phyloP scores from a whole-genome alignment of 2,329 filamentous ascomycete species.

The Aspergillus eucalypticola region DNA sequence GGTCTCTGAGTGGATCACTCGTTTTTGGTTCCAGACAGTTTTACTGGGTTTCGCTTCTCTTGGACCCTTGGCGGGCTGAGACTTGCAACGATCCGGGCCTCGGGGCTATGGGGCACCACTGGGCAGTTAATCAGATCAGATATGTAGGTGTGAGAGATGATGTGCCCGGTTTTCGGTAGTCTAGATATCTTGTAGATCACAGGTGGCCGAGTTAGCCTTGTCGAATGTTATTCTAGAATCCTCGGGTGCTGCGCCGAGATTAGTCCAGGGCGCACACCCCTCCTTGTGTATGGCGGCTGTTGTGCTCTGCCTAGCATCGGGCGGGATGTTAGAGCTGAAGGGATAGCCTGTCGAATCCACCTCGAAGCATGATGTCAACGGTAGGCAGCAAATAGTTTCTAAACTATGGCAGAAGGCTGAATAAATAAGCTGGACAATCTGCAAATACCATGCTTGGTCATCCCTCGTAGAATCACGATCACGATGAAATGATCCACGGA shows the following conservation, averaged over 20 bases:
- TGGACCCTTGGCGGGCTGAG: neutral
- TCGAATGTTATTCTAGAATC: slow-evolving; percentile 8
- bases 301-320: no score
- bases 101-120: neutral
- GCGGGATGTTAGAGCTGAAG: no score
- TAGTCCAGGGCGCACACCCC: neutral
- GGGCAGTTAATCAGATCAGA: slow-evolving; percentile 1
- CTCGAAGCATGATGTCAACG: no score
- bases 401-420: no score
- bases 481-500: no score
- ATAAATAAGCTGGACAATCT: no score
- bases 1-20: neutral
- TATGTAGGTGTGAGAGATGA: neutral
- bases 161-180: neutral
- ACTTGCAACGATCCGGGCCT: neutral
- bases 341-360: no score
- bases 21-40: neutral
- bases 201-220: neutral
- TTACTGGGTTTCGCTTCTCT: neutral
- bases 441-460: no score
- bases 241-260: neutral
- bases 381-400: no score
- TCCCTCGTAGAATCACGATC: no score
- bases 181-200: neutral
- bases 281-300: no score